A percentile compares a stretch with the other conserved stretches of the same genome.
phyloP scores from a whole-genome alignment of 1,139 yeast species.

The Candida neerlandica region DNA sequence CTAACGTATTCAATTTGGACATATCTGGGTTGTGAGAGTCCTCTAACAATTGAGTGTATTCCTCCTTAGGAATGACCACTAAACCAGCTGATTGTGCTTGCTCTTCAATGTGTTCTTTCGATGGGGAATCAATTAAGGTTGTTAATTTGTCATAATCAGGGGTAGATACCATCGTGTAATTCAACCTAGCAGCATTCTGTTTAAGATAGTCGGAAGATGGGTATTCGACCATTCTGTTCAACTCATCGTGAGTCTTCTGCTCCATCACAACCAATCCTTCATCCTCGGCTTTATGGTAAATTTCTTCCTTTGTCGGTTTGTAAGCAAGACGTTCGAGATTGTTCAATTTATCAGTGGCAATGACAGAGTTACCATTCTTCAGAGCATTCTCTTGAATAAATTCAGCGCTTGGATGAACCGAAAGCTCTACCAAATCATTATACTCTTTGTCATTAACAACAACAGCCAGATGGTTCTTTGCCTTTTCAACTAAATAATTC shows the following conservation, averaged over 20 bases:
- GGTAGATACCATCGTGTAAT: conserved; percentile 24
- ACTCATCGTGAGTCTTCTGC: conserved; percentile 13
- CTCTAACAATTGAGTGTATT: conserved; percentile 20
- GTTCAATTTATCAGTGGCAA: conserved; percentile 22
- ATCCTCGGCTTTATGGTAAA: conserved; percentile 20
- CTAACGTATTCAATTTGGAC: conserved; percentile 19
- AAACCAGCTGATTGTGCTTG: conserved; percentile 36
- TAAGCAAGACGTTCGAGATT: conserved; percentile 18
- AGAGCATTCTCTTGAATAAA: conserved; percentile 28
- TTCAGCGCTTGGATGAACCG: conserved; percentile 26
- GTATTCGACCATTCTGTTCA: conserved; percentile 18
- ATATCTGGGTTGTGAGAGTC: conserved; percentile 29
- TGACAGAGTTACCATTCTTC: conserved; percentile 18
- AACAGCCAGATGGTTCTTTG: conserved; percentile 18
- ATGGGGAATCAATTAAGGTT: conserved; percentile 32
- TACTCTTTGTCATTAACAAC: conserved; percentile 24
- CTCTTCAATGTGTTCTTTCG: conserved; percentile 35
- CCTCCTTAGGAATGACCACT: conserved; percentile 32
- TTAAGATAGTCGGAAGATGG: conserved; percentile 25
- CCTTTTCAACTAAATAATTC: conserved; percentile 29
- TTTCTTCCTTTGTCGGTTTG: conserved; percentile 24
- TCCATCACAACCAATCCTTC: conserved; percentile 20
- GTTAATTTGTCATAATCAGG: conserved; percentile 29
- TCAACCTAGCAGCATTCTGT: conserved; percentile 21
- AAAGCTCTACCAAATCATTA: conserved; percentile 14